Evolutionary conservation across 164 flowering plant species (phyloP).

Genomic region (Nelumbo lutea): DNA sequence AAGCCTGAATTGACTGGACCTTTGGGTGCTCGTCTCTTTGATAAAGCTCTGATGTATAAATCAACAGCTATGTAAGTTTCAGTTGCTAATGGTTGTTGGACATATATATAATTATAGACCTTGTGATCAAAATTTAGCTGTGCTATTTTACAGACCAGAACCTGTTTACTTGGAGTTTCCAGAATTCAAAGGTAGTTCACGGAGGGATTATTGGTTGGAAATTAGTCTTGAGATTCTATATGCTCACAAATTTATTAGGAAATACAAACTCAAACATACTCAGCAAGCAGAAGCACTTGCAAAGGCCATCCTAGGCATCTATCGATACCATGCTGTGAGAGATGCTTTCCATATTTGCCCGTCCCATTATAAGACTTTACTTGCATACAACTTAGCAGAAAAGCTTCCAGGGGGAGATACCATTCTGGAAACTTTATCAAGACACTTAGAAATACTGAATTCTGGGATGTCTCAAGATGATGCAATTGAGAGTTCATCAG

Average conservation of each 20-base stretch:
- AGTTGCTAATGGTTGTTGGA: slow-evolving; percentile 4
- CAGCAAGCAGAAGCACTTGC: slow-evolving; percentile 70
- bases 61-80: slow-evolving; percentile 62
- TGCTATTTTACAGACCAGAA: slow-evolving; percentile 50
- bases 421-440: slow-evolving; percentile 59
- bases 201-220: slow-evolving; percentile 94
- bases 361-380: slow-evolving; percentile 58
- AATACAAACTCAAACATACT: slow-evolving; percentile 38
- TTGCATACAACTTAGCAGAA: slow-evolving; percentile 69
- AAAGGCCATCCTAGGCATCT: slow-evolving; percentile 60
- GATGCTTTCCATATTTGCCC: slow-evolving; percentile 58
- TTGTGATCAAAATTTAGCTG: slow-evolving; percentile 9
- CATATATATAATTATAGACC: not conserved
- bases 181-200: slow-evolving; percentile 73
- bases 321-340: slow-evolving; percentile 62
- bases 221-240: slow-evolving; percentile 64
- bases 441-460: slow-evolving; percentile 36
- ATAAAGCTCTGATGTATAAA: slow-evolving; percentile 84
- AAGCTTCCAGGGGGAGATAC: slow-evolving; percentile 81
- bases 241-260: slow-evolving; percentile 60
- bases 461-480: slow-evolving; percentile 17
- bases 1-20: slow-evolving; percentile 92
- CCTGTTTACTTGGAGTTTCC: slow-evolving; percentile 79
- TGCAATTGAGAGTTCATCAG: slow-evolving; percentile 17
- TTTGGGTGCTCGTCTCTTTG: slow-evolving; percentile 85